These are phyloP conservation scores for Pseudocohnilembus persalinus DNA, from an alignment of 169 alveolate species.

Conservation along the genomic window DNA sequence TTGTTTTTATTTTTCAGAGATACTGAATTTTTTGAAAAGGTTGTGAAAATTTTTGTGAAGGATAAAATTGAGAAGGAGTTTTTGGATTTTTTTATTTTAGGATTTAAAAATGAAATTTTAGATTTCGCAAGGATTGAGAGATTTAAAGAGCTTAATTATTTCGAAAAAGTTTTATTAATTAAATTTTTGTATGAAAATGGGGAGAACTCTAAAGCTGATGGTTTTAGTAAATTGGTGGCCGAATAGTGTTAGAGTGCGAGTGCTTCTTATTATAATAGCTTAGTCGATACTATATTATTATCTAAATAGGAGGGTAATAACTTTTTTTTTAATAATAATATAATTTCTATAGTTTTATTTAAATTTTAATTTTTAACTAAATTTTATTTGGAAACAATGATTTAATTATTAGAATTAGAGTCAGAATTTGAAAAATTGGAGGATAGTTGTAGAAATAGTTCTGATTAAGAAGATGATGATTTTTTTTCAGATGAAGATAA, in stretches of 20 bases:
- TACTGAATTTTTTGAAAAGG: slow-evolving; percentile 52
- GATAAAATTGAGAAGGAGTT: slow-evolving; percentile 68
- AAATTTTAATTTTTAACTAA: too few species aligned
- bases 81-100: slow-evolving; percentile 52
- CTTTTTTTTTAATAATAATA: too few species aligned
- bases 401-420: too few species aligned
- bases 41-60: slow-evolving; percentile 59
- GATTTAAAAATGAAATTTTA: slow-evolving; percentile 33
- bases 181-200: too few species aligned
- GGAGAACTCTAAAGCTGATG: slow-evolving; percentile 48
- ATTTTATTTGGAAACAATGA: too few species aligned
- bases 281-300: neutral
- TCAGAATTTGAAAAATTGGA: too few species aligned
- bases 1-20: slow-evolving; percentile 68
- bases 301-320: too few species aligned
- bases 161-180: too few species aligned
- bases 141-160: slow-evolving; percentile 45
- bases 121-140: slow-evolving; percentile 33
- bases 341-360: too few species aligned
- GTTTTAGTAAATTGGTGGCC: slow-evolving; percentile 15
- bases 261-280: neutral
- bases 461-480: too few species aligned
- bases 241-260: neutral
- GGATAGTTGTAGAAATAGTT: too few species aligned
- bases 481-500: too few species aligned